These are phyloP conservation scores for Ganoderma leucocontextum DNA, from an alignment of 1,284 basidiomycete species.

Conservation along the genomic window DNA sequence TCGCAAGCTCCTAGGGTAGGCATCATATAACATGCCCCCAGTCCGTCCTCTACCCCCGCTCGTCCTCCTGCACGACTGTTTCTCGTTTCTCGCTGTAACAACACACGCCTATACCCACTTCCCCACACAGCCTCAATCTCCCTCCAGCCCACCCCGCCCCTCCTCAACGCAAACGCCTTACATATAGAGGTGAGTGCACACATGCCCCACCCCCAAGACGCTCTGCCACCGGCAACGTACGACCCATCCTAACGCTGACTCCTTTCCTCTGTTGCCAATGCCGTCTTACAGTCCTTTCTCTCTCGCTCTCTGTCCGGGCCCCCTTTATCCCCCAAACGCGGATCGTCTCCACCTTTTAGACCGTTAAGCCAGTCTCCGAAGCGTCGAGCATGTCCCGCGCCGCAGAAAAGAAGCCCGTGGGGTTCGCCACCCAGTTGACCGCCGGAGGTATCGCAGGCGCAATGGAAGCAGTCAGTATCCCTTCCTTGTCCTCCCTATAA, in stretches of 20 bases:
- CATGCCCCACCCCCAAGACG: background rate
- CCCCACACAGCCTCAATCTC: background rate
- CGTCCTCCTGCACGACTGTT: background rate
- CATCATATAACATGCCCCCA: conserved; percentile 15
- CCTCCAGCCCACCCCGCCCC: background rate
- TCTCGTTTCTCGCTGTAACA: background rate
- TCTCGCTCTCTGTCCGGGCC: too few species aligned
- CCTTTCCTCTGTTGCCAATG: background rate
- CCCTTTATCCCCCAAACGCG: background rate
- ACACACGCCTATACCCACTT: background rate
- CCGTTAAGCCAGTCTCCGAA: background rate
- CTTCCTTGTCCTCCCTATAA: background rate
- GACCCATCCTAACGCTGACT: conserved; percentile 12
- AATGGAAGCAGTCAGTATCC: conserved; percentile 83
- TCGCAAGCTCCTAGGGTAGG: conserved; percentile 11
- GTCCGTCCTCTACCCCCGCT: background rate
- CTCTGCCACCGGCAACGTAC: background rate
- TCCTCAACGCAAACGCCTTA: background rate
- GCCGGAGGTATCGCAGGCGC: conserved; percentile 93
- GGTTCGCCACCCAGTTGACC: conserved; percentile 89
- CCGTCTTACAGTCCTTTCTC: background rate
- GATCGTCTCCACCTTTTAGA: background rate
- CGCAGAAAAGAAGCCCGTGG: conserved; percentile 74
- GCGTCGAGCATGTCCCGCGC: conserved; percentile 62
- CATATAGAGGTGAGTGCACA: background rate